These are phyloP conservation scores for Curvularia sp. DNA, from an alignment of 2,329 filamentous ascomycete genomes.

Conservation along the genomic window DNA sequence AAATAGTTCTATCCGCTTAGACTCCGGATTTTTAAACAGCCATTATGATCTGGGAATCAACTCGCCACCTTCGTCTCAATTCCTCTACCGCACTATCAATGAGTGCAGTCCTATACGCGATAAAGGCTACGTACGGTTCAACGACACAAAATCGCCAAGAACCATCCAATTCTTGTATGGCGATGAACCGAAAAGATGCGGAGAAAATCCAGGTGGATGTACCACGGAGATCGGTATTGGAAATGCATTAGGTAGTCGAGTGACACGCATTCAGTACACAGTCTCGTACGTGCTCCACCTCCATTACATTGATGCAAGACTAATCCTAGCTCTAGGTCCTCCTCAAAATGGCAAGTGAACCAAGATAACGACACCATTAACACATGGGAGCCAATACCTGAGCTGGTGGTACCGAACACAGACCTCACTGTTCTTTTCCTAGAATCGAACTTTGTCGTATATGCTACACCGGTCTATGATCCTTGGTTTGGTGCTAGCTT, in stretches of 20 bases:
- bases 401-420: conserved; percentile 38
- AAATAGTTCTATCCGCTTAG: conserved; percentile 26
- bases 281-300: conserved; percentile 13
- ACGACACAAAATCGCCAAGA: conserved; percentile 6
- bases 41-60: conserved; percentile 37
- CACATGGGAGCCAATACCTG: conserved; percentile 32
- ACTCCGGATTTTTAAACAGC: conserved; percentile 35
- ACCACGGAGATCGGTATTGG: conserved; percentile 1
- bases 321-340: neutral
- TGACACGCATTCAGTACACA: conserved; percentile 15
- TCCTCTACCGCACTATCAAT: conserved; percentile 29
- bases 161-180: conserved; percentile 21
- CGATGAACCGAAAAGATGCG: neutral
- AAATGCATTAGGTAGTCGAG: conserved; percentile 13
- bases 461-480: conserved; percentile 36
- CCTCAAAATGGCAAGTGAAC: conserved; percentile 1
- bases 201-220: neutral
- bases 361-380: neutral
- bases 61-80: conserved; percentile 24
- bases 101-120: conserved; percentile 34
- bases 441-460: conserved; percentile 36
- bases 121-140: conserved; percentile 20
- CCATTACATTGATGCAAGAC: neutral
- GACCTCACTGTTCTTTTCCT: conserved; percentile 47
- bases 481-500: conserved; percentile 42